Base-by-base conservation (phyloP, 2,329 filamentous ascomycete genomes). In the Phyllosticta ampelicida region DNA sequence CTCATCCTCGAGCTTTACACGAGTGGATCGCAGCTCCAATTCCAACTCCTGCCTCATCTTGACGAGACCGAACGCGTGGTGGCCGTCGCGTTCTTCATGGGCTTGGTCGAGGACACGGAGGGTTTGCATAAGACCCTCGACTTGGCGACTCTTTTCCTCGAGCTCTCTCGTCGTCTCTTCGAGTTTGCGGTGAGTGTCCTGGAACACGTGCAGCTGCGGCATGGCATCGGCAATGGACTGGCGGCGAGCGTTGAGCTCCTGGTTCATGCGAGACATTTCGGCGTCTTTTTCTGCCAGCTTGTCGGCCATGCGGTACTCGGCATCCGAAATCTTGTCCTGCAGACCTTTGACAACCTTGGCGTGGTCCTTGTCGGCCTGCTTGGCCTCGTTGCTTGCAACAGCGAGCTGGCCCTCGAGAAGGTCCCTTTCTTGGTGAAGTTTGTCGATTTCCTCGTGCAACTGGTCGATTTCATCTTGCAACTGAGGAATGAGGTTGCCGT, bases 41-140 rank as follows among this genome's bases (percentile, higher is more conserved):
- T 58, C 56, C 5, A 54, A 52, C 44, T 58, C 56, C 11, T 52
- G 56, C 52, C 54, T 58, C 56, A 58, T 54, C 44, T 54, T 54
- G 48, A 51, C 56, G 2, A 54, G 52, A 18, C 52, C 52, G 11
- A 52, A 54, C 18, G 52, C 56, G 51, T 58, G 52, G 56, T 58
- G 56, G 28, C 56, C 56, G 16, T 58, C 56, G 20, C 56, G 51
- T 21, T 58, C 56, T 13, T 58, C 56, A 26, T 58, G 56, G 26
- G 56, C 48, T 29, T 58, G 51, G 13, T 58, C 52, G 16, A 58
- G 56, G 30, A 52, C 52, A 29, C 52, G 50, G 13, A 58, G 26
- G 4, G 56, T 58, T n/a, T 54, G 51, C 56, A 58, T 58, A 36
- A 58, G 56, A n/a, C 56, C 56, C n/a, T 58, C 56, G 20, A 58